Conservation (phyloP, 352 stramenopile species). For the Phytophthora palmivora region DNA sequence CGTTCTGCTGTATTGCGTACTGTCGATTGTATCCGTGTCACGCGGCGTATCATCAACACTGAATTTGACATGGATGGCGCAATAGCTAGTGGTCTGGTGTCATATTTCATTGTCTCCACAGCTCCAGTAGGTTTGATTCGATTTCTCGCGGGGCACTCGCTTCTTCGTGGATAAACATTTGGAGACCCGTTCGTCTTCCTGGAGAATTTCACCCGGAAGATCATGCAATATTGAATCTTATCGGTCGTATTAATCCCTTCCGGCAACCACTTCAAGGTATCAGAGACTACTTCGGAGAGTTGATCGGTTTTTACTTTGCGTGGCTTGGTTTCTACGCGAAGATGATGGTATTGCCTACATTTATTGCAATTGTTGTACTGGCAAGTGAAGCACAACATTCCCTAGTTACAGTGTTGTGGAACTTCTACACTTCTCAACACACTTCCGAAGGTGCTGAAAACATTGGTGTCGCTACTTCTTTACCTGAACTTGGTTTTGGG, state of each 20-base stretch:
- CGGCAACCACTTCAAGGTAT: slow-evolving; percentile 81
- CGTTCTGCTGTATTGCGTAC: slow-evolving; percentile 66
- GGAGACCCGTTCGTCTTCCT: slow-evolving; percentile 44
- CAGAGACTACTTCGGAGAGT: slow-evolving; percentile 89
- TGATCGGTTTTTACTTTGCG: slow-evolving; percentile 92
- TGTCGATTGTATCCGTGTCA: slow-evolving; percentile 63
- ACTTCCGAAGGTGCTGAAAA: slow-evolving; percentile 8
- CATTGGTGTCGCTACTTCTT: slow-evolving; percentile 4
- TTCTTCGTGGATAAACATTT: slow-evolving; percentile 63
- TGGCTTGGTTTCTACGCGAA: slow-evolving; percentile 86
- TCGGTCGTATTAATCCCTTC: slow-evolving; percentile 54
- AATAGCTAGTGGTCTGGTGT: slow-evolving; percentile 35
- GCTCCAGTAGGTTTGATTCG: slow-evolving; percentile 60
- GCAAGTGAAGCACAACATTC: slow-evolving; percentile 18
- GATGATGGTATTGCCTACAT: slow-evolving; percentile 61
- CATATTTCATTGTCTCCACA: slow-evolving; percentile 57
- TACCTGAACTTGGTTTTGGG: slow-evolving; percentile 29
- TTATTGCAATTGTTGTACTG: slow-evolving; percentile 44
- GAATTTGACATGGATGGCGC: slow-evolving; percentile 55
- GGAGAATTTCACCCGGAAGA: slow-evolving; percentile 47
- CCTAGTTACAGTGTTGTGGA: slow-evolving; percentile 19
- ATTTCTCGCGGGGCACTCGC: slow-evolving; percentile 42
- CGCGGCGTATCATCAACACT: slow-evolving; percentile 48
- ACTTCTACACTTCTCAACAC: slow-evolving; percentile 36
- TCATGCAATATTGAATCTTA: slow-evolving; percentile 49